Evolutionary conservation across 2,329 filamentous ascomycete species (phyloP).

Genomic region (Chaetomiaceae sp.): DNA sequence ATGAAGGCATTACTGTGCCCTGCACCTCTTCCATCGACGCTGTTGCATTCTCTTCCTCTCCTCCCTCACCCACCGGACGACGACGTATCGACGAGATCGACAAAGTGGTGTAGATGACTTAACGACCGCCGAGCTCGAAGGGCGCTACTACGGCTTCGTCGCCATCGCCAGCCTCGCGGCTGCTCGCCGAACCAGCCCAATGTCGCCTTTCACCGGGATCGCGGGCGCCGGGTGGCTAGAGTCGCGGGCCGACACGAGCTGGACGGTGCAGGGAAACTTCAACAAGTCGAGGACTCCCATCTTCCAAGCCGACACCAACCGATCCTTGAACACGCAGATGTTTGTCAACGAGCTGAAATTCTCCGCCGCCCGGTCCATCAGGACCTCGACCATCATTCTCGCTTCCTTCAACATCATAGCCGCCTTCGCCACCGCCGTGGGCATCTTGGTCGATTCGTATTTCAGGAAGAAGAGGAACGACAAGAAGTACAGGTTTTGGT

Average conservation of each 20-base stretch:
- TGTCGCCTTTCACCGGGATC: constrained; percentile 26
- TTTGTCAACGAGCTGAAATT: constrained; percentile 49
- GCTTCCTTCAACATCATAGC: constrained; percentile 57
- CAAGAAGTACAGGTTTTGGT: constrained; percentile 40
- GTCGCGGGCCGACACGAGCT: constrained; percentile 28
- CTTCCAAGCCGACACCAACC: constrained; percentile 33
- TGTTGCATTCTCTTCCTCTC: constrained; percentile 19
- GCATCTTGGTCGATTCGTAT: constrained; percentile 55
- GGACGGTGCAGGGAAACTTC: constrained; percentile 14
- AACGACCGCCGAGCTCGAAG: constrained; percentile 34
- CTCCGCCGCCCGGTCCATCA: constrained; percentile 50
- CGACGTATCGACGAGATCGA: constrained; percentile 27
- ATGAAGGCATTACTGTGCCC: constrained; percentile 23
- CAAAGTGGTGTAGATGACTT: constrained; percentile 41
- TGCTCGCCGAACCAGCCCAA: constrained; percentile 23
- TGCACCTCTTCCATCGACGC: constrained; percentile 25
- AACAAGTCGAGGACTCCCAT: constrained; percentile 18
- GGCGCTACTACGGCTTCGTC: constrained; percentile 30
- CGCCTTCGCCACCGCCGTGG: constrained; percentile 50
- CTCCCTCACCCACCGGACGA: constrained; percentile 29
- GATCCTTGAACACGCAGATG: constrained; percentile 36
- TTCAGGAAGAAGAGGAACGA: constrained; percentile 39
- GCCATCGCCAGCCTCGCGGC: constrained; percentile 29
- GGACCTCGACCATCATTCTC: constrained; percentile 58
- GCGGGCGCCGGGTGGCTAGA: constrained; percentile 29